These are phyloP conservation scores for Metschnikowia noctiluminum DNA, from an alignment of 805 yeast species.

Conservation along the genomic window DNA sequence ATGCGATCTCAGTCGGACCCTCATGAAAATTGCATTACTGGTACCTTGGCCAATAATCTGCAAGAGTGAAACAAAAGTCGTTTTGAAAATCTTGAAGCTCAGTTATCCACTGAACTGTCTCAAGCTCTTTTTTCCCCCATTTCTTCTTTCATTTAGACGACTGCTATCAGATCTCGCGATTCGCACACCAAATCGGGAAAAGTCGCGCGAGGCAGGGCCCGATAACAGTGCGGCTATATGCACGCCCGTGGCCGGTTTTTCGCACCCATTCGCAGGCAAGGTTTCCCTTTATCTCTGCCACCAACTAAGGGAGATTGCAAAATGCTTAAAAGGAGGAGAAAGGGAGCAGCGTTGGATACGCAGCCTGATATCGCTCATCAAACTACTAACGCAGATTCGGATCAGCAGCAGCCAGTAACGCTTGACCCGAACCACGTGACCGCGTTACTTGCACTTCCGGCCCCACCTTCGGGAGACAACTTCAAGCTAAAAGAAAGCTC, in stretches of 20 bases:
- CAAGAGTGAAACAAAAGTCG: too few species aligned
- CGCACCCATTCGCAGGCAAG: slow-evolving; percentile 13
- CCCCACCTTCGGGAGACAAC: neutral
- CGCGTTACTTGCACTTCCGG: neutral
- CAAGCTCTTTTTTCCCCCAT: neutral
- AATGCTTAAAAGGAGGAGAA: slow-evolving; percentile 5
- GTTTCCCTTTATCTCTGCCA: slow-evolving; percentile 4
- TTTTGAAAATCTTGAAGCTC: too few species aligned
- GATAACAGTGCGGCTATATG: neutral
- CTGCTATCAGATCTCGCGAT: neutral
- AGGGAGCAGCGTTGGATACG: neutral
- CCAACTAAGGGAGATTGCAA: slow-evolving; percentile 1
- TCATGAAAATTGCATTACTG: too few species aligned
- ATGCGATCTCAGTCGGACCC: too few species aligned
- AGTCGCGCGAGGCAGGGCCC: neutral
- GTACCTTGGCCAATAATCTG: too few species aligned
- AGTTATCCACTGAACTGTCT: neutral
- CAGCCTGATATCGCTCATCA: neutral
- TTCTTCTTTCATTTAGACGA: too few species aligned
- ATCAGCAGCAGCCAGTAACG: neutral
- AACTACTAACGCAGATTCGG: neutral
- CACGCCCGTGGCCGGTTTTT: slow-evolving; percentile 9
- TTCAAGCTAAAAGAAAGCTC: slow-evolving; percentile 5
- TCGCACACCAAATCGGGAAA: slow-evolving; percentile 1
- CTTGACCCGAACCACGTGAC: neutral